Evolutionary conservation across 2,329 filamentous ascomycete species (phyloP), one percentile per base, ranked within the genome.

Genomic region (Fusarium brachygibbosum): DNA sequence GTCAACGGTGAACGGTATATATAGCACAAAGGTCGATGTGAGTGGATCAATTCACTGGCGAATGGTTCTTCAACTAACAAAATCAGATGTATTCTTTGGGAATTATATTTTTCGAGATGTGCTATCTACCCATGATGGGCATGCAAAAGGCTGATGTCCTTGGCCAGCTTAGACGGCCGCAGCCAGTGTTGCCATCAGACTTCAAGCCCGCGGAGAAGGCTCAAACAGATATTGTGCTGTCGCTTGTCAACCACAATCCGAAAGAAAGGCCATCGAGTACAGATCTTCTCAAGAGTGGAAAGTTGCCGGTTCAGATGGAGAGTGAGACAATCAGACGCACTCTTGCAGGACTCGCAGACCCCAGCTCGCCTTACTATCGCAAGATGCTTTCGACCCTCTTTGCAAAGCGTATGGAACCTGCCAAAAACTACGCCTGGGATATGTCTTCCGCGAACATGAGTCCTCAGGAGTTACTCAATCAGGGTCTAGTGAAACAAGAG

Each of bases 31-130:
- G 79, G 94, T 98, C 2, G 96, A 99, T 82, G 89, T 90, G 79
- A 83, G 89, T 84, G 40, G 12, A 48, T 3, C 8, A 12, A 21
- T 4, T 16, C 23, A 19, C 9, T 13, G 7, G 3, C 1, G 8
- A 6, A 21, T 13, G 5, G 6, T 35, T 17, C 6, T 11, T 51
- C 9, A 31, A 21, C 48, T 63, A 55, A 71, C 69, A 74, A 52
- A n/a, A 1, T 1, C 58, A 90, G 86, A 98, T 99, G 95, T 99
- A 96, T 77, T 98, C 95, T 0, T 85, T 99, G 41, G 96, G 96
- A 0, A 92, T 99, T 68, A 98, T 99, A 59, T 97, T 99, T 81
- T 98, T 98, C 72, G 96, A 99, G 79, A 99, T 99, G 96, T 97
- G 92, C 75, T 94, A 90, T 69, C 80, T 83, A 34, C 84, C 88